phyloP scores from a whole-genome alignment of 1,284 basidiomycete genomes.

The Ganoderma boninense region DNA sequence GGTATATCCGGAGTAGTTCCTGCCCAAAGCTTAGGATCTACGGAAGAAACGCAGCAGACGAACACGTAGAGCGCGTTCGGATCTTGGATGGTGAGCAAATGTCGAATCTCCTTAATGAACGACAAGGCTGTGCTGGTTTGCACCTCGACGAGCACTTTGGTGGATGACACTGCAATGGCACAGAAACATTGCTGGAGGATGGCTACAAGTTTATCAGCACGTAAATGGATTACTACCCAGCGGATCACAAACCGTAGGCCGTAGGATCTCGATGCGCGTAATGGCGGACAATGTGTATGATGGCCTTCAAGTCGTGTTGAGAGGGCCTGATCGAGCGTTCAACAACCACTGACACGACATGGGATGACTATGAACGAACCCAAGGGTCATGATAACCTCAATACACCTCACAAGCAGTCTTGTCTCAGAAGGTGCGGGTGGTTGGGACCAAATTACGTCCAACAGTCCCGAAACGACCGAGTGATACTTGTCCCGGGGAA shows the following conservation, averaged over 20 bases:
- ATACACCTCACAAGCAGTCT: conserved; percentile 25
- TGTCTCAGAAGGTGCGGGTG: conserved; percentile 16
- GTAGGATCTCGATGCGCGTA: conserved; percentile 8
- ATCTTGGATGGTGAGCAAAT: conserved; percentile 61
- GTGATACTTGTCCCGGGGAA: conserved; percentile 28
- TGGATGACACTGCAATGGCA: conserved; percentile 48
- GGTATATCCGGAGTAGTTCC: conserved; percentile 59
- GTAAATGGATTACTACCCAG: not conserved
- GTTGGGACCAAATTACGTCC: conserved; percentile 23
- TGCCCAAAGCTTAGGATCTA: conserved; percentile 71
- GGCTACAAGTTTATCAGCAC: conserved; percentile 21
- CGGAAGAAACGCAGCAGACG: conserved; percentile 63
- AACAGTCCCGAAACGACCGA: conserved; percentile 24
- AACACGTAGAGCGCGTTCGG: conserved; percentile 72
- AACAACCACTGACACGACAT: not conserved
- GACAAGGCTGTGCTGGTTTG: conserved; percentile 39
- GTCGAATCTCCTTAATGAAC: conserved; percentile 58
- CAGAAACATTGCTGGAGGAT: conserved; percentile 53
- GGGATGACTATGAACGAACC: conserved; percentile 19
- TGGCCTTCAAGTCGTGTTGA: conserved; percentile 43
- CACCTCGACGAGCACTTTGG: conserved; percentile 41
- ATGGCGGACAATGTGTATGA: conserved; percentile 49
- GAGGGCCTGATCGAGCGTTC: conserved; percentile 30
- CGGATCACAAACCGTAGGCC: conserved; percentile 22
- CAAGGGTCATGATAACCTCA: conserved; percentile 13